Conservation (phyloP, 129 eudicot species). For the Smallanthus sonchifolius region DNA sequence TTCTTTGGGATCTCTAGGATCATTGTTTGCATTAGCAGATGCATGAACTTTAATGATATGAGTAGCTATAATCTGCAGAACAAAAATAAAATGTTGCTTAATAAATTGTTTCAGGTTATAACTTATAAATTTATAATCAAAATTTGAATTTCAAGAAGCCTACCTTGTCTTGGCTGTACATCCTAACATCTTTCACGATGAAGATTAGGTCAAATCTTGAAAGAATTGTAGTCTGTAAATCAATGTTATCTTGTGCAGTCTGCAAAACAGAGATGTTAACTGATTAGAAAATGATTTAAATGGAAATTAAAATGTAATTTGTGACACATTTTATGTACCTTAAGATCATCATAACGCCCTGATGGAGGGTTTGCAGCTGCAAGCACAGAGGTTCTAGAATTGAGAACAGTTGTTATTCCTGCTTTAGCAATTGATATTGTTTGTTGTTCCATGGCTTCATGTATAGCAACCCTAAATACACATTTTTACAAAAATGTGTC, state of each 20-base stretch:
- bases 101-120: background rate
- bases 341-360: slow-evolving; percentile 98
- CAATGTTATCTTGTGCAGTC: slow-evolving; percentile 99
- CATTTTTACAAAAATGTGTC: slow-evolving; percentile 4
- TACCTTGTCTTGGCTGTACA: slow-evolving; percentile 89
- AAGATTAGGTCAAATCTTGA: slow-evolving; percentile 94
- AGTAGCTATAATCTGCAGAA: slow-evolving; percentile 72
- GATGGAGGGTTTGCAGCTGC: slow-evolving; percentile 99
- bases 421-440: slow-evolving; percentile 99
- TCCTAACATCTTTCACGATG: slow-evolving; percentile 85
- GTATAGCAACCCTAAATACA: slow-evolving; percentile 84
- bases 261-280: slow-evolving; percentile 35
- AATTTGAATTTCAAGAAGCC: background rate
- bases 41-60: slow-evolving; percentile 89
- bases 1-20: slow-evolving; percentile 57
- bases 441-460: slow-evolving; percentile 99
- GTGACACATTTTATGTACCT: slow-evolving; percentile 37
- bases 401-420: slow-evolving; percentile 97
- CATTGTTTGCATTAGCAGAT: slow-evolving; percentile 64
- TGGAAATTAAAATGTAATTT: background rate
- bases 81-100: slow-evolving; percentile 11
- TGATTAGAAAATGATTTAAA: background rate
- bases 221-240: slow-evolving; percentile 95
- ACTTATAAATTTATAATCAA: background rate
- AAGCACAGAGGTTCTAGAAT: slow-evolving; percentile 95